Percentiles rank a stretch among this genome's conserved stretches.
phyloP scores from a whole-genome alignment of 306 rosid genomes.

The Trichosanthes cucumerina region DNA sequence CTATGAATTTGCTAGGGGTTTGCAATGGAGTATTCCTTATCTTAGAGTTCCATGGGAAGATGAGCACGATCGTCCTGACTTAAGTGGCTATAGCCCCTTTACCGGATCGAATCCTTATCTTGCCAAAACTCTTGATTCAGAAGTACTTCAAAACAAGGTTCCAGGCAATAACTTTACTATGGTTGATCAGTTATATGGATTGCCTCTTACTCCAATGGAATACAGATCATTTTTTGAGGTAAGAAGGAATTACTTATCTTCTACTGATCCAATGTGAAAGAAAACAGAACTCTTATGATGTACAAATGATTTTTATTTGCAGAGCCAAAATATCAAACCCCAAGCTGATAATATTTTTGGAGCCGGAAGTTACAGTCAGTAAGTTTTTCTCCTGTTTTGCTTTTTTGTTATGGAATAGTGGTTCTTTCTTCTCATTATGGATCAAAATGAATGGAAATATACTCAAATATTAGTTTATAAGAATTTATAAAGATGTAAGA shows the following conservation, averaged over 20 bases:
- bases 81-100: slow-evolving; percentile 36
- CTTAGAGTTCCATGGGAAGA: slow-evolving; percentile 70
- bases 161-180: slow-evolving; percentile 20
- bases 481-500: not conserved
- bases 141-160: slow-evolving; percentile 20
- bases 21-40: slow-evolving; percentile 78
- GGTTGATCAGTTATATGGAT: slow-evolving; percentile 44
- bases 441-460: not conserved
- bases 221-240: slow-evolving; percentile 75
- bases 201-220: slow-evolving; percentile 71
- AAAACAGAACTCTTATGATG: not conserved
- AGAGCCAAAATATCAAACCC: slow-evolving; percentile 48
- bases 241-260: slow-evolving; percentile 11
- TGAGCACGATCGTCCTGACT: slow-evolving; percentile 20
- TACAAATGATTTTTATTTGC: slow-evolving; percentile 19
- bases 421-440: not conserved
- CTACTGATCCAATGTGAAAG: not conserved
- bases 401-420: not conserved
- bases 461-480: not conserved
- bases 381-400: slow-evolving; percentile 20
- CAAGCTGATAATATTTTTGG: slow-evolving; percentile 62
- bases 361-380: slow-evolving; percentile 38
- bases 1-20: slow-evolving; percentile 54
- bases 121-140: slow-evolving; percentile 23
- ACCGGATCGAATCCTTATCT: slow-evolving; percentile 25